Evolutionary conservation across 306 rosid species (phyloP).

Genomic region (Casuarina glauca): DNA sequence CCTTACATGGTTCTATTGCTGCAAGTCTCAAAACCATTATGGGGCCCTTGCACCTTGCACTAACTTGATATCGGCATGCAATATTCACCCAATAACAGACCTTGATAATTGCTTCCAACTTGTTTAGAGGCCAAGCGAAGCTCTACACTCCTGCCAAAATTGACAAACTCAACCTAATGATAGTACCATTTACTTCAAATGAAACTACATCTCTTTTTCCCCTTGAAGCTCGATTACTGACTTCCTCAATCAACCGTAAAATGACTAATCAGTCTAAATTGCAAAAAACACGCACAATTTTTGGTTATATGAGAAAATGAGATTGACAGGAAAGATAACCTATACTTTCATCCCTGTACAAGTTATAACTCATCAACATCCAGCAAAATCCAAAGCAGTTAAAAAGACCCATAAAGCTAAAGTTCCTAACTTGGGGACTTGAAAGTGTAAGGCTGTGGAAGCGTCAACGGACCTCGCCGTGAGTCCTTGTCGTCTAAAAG

Average conservation of each 20-base stretch:
- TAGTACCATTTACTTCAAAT: constrained; percentile 20
- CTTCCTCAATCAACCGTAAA: not conserved
- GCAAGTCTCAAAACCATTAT: constrained; percentile 11
- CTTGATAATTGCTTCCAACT: constrained; percentile 14
- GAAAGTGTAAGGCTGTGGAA: constrained; percentile 69
- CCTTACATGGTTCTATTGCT: not conserved
- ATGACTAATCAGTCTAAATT: not conserved
- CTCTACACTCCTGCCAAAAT: constrained; percentile 37
- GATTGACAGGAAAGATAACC: not conserved
- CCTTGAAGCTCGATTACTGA: not conserved
- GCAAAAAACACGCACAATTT: not conserved
- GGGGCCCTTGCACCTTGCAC: constrained; percentile 5
- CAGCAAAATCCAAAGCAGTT: not conserved
- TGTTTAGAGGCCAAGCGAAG: constrained; percentile 28
- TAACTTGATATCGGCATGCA: not conserved
- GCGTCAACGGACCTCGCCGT: constrained; percentile 82
- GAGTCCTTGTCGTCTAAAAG: constrained; percentile 85
- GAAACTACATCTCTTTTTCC: not conserved
- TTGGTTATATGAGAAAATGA: not conserved
- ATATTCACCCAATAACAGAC: not conserved
- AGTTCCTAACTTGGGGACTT: constrained; percentile 38
- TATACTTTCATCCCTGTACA: constrained; percentile 6
- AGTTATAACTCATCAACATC: not conserved
- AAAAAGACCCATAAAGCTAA: constrained; percentile 17
- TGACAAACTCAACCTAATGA: constrained; percentile 27